These are phyloP conservation scores for Cercophora scortea DNA, from an alignment of 495 filamentous ascomycete species.

Conservation along the genomic window DNA sequence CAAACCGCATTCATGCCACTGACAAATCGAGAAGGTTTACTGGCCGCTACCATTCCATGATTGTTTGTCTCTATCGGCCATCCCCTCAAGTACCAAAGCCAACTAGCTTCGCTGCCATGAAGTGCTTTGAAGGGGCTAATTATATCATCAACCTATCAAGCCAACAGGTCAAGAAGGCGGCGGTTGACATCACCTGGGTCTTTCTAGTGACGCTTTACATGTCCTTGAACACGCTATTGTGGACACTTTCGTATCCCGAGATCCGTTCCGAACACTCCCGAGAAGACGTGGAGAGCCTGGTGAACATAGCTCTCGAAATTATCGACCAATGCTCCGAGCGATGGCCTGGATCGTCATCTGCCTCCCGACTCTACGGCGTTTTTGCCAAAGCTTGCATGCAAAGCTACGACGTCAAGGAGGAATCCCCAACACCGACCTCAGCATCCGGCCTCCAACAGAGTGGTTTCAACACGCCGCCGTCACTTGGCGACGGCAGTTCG, in stretches of 20 bases:
- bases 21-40: conserved; percentile 52
- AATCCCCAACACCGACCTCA: conserved; percentile 42
- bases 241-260: conserved; percentile 78
- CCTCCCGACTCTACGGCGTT: conserved; percentile 67
- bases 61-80: conserved; percentile 76
- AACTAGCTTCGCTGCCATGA: conserved; percentile 60
- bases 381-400: conserved; percentile 76
- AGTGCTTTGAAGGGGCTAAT: conserved; percentile 72
- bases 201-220: conserved; percentile 83
- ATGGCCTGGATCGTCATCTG: conserved; percentile 86
- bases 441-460: conserved; percentile 15
- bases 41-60: conserved; percentile 71
- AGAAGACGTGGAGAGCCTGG: conserved; percentile 62
- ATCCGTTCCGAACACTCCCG: conserved; percentile 60
- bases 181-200: conserved; percentile 85
- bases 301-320: conserved; percentile 64
- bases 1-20: background rate
- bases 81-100: conserved; percentile 86
- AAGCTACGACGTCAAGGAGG: conserved; percentile 63
- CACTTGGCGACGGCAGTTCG: conserved; percentile 35
- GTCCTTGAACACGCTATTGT: conserved; percentile 78
- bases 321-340: conserved; percentile 67
- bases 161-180: conserved; percentile 63
- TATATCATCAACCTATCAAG: conserved; percentile 72
- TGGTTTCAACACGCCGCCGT: conserved; percentile 52